Percentiles rank a stretch among this genome's conserved stretches.
Evolutionary conservation across 768 basidiomycete genomes (phyloP).

Genomic region (Termitomyces sp.): DNA sequence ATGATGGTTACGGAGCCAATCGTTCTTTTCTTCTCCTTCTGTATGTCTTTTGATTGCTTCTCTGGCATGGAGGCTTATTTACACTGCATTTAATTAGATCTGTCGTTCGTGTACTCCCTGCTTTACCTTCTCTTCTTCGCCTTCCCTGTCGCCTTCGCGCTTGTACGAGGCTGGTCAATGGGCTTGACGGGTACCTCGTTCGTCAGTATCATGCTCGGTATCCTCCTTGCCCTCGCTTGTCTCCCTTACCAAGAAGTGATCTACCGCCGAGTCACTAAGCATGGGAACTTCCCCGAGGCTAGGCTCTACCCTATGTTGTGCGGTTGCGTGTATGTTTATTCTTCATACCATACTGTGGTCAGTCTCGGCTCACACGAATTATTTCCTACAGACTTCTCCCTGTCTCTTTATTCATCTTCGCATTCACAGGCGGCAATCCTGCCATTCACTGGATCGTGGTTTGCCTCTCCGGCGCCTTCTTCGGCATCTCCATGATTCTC

Average conservation of each 20-base stretch:
- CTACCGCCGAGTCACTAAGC: constrained; percentile 23
- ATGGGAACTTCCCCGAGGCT: constrained; percentile 37
- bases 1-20: constrained; percentile 12
- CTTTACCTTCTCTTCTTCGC: constrained; percentile 39
- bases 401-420: constrained; percentile 36
- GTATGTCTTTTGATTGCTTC: not conserved
- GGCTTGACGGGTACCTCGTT: constrained; percentile 38
- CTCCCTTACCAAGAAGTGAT: constrained; percentile 29
- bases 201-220: constrained; percentile 37
- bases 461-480: constrained; percentile 30
- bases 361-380: not conserved
- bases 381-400: constrained; percentile 23
- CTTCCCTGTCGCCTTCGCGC: constrained; percentile 35
- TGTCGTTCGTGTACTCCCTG: constrained; percentile 38
- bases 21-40: constrained; percentile 12
- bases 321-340: constrained; percentile 26
- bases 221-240: constrained; percentile 22
- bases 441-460: constrained; percentile 31
- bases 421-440: constrained; percentile 34
- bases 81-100: constrained; percentile 18
- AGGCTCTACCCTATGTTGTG: constrained; percentile 35
- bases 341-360: not conserved
- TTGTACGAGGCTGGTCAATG: constrained; percentile 31
- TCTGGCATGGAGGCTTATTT: not conserved
- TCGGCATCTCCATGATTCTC: constrained; percentile 36